These are phyloP conservation scores for Lipomyces japonicus DNA, from an alignment of 805 yeast species.

Conservation along the genomic window DNA sequence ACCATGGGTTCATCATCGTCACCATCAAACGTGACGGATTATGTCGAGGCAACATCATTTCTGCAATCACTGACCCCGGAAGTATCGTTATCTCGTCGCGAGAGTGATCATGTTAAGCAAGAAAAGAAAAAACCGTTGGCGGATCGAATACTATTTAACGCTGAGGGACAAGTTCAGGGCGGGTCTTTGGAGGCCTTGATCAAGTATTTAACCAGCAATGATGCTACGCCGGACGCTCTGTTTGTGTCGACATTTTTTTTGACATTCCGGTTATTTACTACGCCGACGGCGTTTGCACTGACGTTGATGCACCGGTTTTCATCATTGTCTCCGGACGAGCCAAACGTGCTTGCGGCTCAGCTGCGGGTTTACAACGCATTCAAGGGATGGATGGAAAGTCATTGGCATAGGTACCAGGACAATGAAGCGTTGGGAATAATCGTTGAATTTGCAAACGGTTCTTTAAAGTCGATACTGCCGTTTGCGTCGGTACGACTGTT, in stretches of 20 bases:
- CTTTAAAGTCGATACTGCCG: conserved; percentile 9
- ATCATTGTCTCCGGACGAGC: conserved; percentile 24
- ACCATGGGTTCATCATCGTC: neutral
- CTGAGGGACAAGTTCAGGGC: conserved; percentile 71
- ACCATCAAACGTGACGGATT: neutral
- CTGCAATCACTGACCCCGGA: neutral
- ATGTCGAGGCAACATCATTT: neutral
- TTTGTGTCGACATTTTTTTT: conserved; percentile 66
- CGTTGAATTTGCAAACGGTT: conserved; percentile 23
- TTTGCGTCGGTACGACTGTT: conserved; percentile 17
- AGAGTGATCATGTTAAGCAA: neutral
- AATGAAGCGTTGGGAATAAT: conserved; percentile 27
- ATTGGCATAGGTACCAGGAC: conserved; percentile 50
- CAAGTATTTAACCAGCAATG: conserved; percentile 76
- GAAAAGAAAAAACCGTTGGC: conserved; percentile 7
- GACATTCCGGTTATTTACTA: conserved; percentile 73
- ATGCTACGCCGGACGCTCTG: conserved; percentile 49
- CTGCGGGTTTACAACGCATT: conserved; percentile 56
- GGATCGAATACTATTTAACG: conserved; percentile 46
- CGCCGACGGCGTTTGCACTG: conserved; percentile 58
- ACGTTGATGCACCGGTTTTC: conserved; percentile 62
- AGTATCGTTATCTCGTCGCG: neutral
- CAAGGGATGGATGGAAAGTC: conserved; percentile 84
- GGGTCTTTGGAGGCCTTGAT: conserved; percentile 76
- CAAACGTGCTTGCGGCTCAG: conserved; percentile 15